Percentiles rank a stretch among this genome's conserved stretches.
Evolutionary conservation across 2,329 filamentous ascomycete genomes (phyloP).

Genomic region (Beauveria sp.): DNA sequence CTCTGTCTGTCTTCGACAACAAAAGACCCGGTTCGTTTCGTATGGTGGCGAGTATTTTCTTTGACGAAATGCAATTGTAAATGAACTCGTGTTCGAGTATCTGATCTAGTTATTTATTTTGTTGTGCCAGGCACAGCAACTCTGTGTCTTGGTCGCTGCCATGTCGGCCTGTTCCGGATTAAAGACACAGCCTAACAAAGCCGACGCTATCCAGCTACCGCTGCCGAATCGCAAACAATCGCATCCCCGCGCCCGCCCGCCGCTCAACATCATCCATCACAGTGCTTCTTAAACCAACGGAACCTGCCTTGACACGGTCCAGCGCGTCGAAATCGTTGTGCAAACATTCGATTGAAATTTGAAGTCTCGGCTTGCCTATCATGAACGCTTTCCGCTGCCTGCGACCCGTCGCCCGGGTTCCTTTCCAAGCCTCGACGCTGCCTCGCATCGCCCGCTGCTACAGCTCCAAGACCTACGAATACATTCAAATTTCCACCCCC

Average conservation of each 20-base stretch:
- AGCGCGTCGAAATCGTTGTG: not conserved
- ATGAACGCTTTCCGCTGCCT: constrained; percentile 52
- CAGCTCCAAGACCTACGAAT: constrained; percentile 60
- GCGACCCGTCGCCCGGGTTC: constrained; percentile 45
- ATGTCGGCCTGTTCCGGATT: not conserved
- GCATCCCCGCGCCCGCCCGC: constrained; percentile 8
- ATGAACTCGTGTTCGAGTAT: not conserved
- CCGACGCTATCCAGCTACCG: constrained; percentile 11
- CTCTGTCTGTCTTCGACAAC: no score
- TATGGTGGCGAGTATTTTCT: no score
- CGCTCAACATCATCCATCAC: constrained; percentile 1
- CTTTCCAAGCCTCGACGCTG: constrained; percentile 48
- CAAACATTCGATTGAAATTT: not conserved
- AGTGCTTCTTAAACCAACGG: not conserved
- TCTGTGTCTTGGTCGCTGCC: not conserved
- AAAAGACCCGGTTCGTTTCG: no score
- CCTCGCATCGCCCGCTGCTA: constrained; percentile 48
- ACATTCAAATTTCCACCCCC: constrained; percentile 73
- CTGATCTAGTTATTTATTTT: not conserved
- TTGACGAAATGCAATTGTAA: no score
- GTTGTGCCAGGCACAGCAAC: not conserved
- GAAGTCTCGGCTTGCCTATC: constrained; percentile 11
- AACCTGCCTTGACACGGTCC: not conserved
- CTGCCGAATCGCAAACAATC: constrained; percentile 6
- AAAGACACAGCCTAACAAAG: not conserved